phyloP scores from a whole-genome alignment of 805 yeast genomes.

The Candida nanaspora region DNA sequence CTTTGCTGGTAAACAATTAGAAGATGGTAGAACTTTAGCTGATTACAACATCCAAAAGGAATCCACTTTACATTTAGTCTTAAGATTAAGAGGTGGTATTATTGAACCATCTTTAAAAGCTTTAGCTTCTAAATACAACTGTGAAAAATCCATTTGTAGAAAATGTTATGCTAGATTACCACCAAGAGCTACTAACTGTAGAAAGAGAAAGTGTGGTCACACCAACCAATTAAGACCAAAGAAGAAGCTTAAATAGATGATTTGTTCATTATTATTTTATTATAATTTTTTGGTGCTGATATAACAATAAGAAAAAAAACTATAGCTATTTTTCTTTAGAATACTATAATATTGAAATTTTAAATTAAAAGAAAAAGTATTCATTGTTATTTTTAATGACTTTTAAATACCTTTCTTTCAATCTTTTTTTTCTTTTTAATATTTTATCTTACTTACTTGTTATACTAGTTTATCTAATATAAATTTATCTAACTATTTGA shows the following conservation, averaged over 20 bases:
- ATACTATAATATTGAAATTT: too few relatives aligned
- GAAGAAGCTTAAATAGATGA: conserved; percentile 94
- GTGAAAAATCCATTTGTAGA: conserved; percentile 99
- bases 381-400: too few relatives aligned
- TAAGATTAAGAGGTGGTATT: conserved; percentile 72
- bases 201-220: conserved; percentile 99
- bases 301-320: too few relatives aligned
- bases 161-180: conserved; percentile 99
- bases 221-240: conserved; percentile 99
- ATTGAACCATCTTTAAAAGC: conserved; percentile 99
- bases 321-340: too few relatives aligned
- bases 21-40: conserved; percentile 90
- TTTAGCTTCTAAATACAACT: conserved; percentile 99
- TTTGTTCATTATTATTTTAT: not conserved
- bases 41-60: conserved; percentile 96
- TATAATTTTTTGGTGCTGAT: not conserved
- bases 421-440: too few relatives aligned
- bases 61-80: conserved; percentile 58
- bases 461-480: too few relatives aligned
- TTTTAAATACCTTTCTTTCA: too few relatives aligned
- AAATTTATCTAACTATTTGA: too few relatives aligned
- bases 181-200: conserved; percentile 99
- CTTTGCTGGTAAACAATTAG: conserved; percentile 94
- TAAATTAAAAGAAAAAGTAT: too few relatives aligned
- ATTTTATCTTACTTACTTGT: too few relatives aligned